Base-by-base conservation (phyloP, 2,329 filamentous ascomycete species). In the Lithohypha guttulata region DNA sequence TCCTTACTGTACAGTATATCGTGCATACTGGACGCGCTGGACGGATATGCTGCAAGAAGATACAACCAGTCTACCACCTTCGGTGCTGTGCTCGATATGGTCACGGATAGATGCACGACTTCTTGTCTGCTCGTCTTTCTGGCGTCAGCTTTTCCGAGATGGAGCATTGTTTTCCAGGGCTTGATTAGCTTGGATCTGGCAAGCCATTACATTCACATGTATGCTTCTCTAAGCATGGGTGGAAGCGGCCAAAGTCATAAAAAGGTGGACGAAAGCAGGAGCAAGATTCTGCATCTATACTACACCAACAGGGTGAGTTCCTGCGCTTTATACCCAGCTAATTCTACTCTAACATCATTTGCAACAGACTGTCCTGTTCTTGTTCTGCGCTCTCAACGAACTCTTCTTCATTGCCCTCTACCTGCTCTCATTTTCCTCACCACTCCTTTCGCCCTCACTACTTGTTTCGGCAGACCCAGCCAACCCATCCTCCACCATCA, bases 171-270 rank as follows among this genome's bases (percentile, higher is more conserved):
- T 43, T 98, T 98, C 72, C 91, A 98, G 68, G 77, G 81, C 30
- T 66, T 98, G 56, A 94, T 98, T 61, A 82, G 81, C 40, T 66
- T 98, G 53, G 91, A 98, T 62, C 73, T 98, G 49, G 83, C 91
- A 19, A 94, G 86, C 59, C 91, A 98, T 63, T 98, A 96, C 60
- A 89, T 96, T 70, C 91, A 98, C 67, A 98, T 98, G 91, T 96
- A 93, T 59, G 84, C 87, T 9, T 94, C 86, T 1, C 68, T 95
- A 55, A 79, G 80, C 49, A 91, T 94, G 77, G 85, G 82, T 39
- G 85, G 84, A 38, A 72, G 76, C 39, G 75, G 78, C 13, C 68
- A 75, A 52, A 84, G 86, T 66, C 91, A 98, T 68, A 98, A 98
- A 77, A 87, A 83, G 53, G 79, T 98, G 37, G 85, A 93, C 58